A percentile compares a stretch with the other conserved stretches of the same genome.
These are phyloP conservation scores for Fistulinella cinereoalba DNA, from an alignment of 1,284 basidiomycete species.

Conservation along the genomic window DNA sequence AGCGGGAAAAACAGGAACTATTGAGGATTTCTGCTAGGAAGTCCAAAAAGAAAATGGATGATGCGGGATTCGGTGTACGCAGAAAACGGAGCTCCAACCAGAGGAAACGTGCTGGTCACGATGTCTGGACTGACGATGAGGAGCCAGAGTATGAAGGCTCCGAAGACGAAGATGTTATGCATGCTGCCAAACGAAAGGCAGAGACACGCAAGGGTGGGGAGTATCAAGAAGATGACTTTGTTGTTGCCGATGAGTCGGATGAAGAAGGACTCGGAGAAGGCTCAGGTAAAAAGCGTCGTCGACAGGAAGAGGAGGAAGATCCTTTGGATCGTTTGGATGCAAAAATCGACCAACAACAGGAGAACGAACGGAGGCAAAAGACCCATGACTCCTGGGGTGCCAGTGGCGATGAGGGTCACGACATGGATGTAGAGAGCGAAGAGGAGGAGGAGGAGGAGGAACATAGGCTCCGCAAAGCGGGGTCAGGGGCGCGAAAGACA, in stretches of 20 bases:
- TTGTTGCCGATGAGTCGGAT: slow-evolving; percentile 73
- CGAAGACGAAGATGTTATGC: slow-evolving; percentile 47
- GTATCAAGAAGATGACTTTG: slow-evolving; percentile 80
- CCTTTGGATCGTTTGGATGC: slow-evolving; percentile 68
- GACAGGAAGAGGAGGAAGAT: slow-evolving; percentile 49
- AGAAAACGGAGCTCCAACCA: slow-evolving; percentile 47
- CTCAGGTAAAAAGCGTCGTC: slow-evolving; percentile 39
- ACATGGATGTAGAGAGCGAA: slow-evolving; percentile 76
- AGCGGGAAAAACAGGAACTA: slow-evolving; percentile 68
- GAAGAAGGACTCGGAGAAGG: slow-evolving; percentile 49
- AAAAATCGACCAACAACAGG: slow-evolving; percentile 50
- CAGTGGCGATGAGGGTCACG: slow-evolving; percentile 40
- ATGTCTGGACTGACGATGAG: slow-evolving; percentile 61
- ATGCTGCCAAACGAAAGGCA: slow-evolving; percentile 36
- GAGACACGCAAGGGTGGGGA: slow-evolving; percentile 51
- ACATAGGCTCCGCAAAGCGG: slow-evolving; percentile 54
- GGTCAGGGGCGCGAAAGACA: slow-evolving; percentile 45
- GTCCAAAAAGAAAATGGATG: slow-evolving; percentile 49
- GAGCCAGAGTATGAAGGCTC: slow-evolving; percentile 54
- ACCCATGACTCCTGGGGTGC: slow-evolving; percentile 17
- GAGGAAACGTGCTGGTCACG: slow-evolving; percentile 45
- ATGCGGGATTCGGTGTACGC: slow-evolving; percentile 45
- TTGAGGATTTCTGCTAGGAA: slow-evolving; percentile 63
- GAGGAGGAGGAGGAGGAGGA: slow-evolving; percentile 69
- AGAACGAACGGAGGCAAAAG: slow-evolving; percentile 42